These are phyloP conservation scores for Diaporthe sp. DNA, from an alignment of 2,329 filamentous ascomycete genomes.

Conservation along the genomic window DNA sequence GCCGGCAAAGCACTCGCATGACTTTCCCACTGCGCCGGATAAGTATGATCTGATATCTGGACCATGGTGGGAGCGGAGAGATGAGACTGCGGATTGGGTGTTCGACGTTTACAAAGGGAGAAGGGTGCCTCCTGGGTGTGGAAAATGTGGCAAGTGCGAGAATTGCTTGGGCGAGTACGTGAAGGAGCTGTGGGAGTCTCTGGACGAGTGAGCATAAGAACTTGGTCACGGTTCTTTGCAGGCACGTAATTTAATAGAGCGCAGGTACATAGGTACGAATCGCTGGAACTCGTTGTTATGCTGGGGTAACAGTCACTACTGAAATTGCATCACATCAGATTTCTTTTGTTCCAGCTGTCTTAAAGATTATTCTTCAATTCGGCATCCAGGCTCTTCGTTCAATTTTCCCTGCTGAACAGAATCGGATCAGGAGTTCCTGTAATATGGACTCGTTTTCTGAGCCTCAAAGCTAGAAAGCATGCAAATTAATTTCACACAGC, in stretches of 20 bases:
- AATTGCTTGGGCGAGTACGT: neutral
- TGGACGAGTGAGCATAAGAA: neutral
- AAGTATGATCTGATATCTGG: constrained; percentile 8
- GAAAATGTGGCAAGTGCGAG: neutral
- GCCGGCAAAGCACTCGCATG: neutral
- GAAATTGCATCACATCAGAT: no score
- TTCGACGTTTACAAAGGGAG: neutral
- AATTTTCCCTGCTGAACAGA: no score
- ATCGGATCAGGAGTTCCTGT: no score
- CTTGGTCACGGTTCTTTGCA: neutral
- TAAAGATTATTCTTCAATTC: no score
- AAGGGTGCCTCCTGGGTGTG: neutral
- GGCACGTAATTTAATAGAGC: neutral
- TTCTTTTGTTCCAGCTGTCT: no score
- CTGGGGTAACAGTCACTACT: no score
- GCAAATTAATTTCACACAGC: no score
- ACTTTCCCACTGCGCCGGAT: neutral
- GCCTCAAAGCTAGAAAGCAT: no score
- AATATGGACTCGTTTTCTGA: no score
- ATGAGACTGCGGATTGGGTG: neutral
- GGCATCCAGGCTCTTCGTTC: neutral
- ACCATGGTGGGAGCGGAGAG: constrained; percentile 1
- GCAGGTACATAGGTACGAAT: neutral
- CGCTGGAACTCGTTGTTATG: no score
- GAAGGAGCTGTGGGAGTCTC: neutral